Conservation (phyloP, 176 grass and related monocot genomes). For the Chrysopogon serrulatus region DNA sequence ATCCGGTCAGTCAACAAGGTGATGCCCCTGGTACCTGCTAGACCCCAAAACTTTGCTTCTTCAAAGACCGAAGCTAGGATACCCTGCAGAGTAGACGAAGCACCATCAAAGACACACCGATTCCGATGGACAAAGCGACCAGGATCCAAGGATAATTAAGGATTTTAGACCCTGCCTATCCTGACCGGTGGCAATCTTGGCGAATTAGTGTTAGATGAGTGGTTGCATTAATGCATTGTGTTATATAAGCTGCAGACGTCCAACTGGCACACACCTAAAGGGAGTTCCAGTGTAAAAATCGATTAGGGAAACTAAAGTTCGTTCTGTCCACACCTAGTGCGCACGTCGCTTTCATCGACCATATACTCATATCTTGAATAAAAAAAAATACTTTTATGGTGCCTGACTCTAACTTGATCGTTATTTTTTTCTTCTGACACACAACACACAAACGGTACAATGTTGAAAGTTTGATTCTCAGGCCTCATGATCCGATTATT, state of each 20-base stretch:
- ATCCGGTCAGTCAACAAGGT: no score
- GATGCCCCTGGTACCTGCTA: no score
- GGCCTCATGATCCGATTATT: background rate
- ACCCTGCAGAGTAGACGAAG: no score
- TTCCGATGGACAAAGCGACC: background rate
- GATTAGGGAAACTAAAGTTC: background rate
- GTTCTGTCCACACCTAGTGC: no score
- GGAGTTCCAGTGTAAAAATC: background rate
- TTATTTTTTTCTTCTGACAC: no score
- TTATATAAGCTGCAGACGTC: background rate
- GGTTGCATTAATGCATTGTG: background rate
- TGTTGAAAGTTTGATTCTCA: background rate
- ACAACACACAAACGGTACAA: background rate
- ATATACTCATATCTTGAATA: no score
- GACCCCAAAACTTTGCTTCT: no score
- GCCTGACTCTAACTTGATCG: no score
- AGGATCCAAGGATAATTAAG: background rate
- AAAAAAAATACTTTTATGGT: no score
- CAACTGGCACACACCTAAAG: background rate
- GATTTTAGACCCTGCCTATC: background rate
- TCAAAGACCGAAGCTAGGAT: no score
- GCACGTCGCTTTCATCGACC: no score
- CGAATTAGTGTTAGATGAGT: background rate
- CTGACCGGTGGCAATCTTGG: background rate
- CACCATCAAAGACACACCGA: no score